These are phyloP conservation scores for Coemansia sp. DNA, from an alignment of 371 early-diverging fungal genomes.

Conservation along the genomic window DNA sequence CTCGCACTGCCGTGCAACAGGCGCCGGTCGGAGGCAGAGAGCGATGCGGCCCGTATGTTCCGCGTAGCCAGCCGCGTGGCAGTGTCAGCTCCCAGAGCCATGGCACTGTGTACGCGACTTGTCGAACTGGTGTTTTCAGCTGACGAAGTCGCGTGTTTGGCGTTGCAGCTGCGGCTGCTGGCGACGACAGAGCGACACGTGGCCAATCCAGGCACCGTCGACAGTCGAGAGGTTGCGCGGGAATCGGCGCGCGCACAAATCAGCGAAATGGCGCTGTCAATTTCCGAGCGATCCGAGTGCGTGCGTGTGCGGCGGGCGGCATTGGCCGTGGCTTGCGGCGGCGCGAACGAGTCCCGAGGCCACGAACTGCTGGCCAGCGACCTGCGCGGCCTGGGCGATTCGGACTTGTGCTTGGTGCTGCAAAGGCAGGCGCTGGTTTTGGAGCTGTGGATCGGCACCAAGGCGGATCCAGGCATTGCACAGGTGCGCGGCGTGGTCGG, in stretches of 20 bases:
- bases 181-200: slow-evolving; percentile 13
- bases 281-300: background rate
- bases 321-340: slow-evolving; percentile 11
- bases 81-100: slow-evolving; percentile 15
- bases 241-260: slow-evolving; percentile 13
- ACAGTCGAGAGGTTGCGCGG: slow-evolving; percentile 2
- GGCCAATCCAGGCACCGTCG: background rate
- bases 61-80: slow-evolving; percentile 34
- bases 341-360: slow-evolving; percentile 11
- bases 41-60: slow-evolving; percentile 42
- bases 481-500: background rate
- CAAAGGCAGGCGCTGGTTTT: slow-evolving; percentile 17
- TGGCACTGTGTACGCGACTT: slow-evolving; percentile 11
- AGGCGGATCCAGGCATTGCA: background rate
- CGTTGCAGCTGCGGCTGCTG: slow-evolving; percentile 10
- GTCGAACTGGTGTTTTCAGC: slow-evolving; percentile 4
- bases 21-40: slow-evolving; percentile 6
- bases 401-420: background rate
- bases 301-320: slow-evolving; percentile 12
- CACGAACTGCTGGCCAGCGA: background rate
- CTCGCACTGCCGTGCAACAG: background rate
- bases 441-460: slow-evolving; percentile 10
- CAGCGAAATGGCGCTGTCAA: background rate
- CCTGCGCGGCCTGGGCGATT: background rate
- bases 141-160: background rate